Evolutionary conservation across 1,284 basidiomycete species (phyloP).

Genomic region (Cryptococcus deneoformans): DNA sequence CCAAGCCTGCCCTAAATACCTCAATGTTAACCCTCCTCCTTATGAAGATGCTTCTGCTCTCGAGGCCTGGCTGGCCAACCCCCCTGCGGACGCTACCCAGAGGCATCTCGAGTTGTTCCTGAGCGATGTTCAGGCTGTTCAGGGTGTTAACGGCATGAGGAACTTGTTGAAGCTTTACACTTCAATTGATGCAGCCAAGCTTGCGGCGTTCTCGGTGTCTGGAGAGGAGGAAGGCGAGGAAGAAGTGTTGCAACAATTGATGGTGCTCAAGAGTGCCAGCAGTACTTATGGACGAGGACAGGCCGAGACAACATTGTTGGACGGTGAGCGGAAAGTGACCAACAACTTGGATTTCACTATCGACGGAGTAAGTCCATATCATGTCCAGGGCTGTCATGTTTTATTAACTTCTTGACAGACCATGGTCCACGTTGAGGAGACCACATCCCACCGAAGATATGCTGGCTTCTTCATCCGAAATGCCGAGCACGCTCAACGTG

Average conservation of each 20-base stretch:
- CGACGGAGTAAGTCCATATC: constrained; percentile 64
- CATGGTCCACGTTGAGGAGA: constrained; percentile 94
- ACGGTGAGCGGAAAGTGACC: constrained; percentile 82
- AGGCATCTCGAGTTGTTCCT: constrained; percentile 82
- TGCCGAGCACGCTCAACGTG: constrained; percentile 81
- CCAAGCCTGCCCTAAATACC: constrained; percentile 95
- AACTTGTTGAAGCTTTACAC: constrained; percentile 96
- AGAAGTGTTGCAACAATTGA: constrained; percentile 92
- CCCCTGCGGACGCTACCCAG: constrained; percentile 69
- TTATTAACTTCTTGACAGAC: constrained; percentile 56
- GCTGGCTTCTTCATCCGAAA: constrained; percentile 98
- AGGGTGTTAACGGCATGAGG: constrained; percentile 77
- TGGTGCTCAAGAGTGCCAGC: constrained; percentile 85
- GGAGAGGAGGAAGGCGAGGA: constrained; percentile 91
- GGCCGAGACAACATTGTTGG: constrained; percentile 61
- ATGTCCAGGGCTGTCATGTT: background rate
- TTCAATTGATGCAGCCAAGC: constrained; percentile 84
- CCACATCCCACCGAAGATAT: constrained; percentile 84
- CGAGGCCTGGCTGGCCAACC: constrained; percentile 55
- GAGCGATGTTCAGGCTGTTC: constrained; percentile 69
- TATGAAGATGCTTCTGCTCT: constrained; percentile 79
- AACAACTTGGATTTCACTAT: constrained; percentile 96
- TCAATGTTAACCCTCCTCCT: constrained; percentile 87
- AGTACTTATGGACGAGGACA: constrained; percentile 62
- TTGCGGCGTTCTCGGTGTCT: constrained; percentile 73